Conservation (phyloP, 495 filamentous ascomycete species). For the Penicillium desertorum region DNA sequence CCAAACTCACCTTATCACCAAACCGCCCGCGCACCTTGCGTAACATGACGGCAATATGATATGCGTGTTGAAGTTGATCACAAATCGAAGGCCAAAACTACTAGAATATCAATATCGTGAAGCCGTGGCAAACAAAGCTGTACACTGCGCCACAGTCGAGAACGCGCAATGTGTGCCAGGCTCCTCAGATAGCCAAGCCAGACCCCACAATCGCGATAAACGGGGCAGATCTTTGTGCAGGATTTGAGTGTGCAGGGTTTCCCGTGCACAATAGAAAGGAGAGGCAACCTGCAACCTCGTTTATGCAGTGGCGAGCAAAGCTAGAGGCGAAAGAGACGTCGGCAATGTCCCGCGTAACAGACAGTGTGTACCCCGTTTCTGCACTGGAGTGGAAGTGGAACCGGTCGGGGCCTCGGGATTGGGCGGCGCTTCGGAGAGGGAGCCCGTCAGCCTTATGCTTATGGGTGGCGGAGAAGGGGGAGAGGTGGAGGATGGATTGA, state of each 20-base stretch:
- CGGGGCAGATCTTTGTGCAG: constrained; percentile 7
- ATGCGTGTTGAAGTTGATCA: background rate
- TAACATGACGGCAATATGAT: constrained; percentile 33
- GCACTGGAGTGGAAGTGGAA: constrained; percentile 23
- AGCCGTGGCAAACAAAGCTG: background rate
- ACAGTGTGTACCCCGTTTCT: constrained; percentile 17
- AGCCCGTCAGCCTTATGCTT: constrained; percentile 29
- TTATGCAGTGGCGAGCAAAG: constrained; percentile 6
- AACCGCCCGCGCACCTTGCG: constrained; percentile 47
- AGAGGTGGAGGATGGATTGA: background rate
- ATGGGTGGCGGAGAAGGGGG: constrained; percentile 3
- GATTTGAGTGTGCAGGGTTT: background rate
- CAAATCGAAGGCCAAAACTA: background rate
- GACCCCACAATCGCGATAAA: constrained; percentile 6
- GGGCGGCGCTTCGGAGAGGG: constrained; percentile 22
- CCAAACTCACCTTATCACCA: constrained; percentile 41
- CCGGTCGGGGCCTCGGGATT: constrained; percentile 26
- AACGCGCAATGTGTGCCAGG: constrained; percentile 3
- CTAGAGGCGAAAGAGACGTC: constrained; percentile 4
- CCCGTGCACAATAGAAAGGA: background rate
- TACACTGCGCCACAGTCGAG: constrained; percentile 8
- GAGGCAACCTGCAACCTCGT: background rate
- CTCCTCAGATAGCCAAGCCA: constrained; percentile 3
- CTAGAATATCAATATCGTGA: background rate
- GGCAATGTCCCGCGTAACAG: constrained; percentile 16